Evolutionary conservation across 2,329 filamentous ascomycete genomes (phyloP), one percentile per base, ranked within the genome.

Genomic region (Penicillium sp.): DNA sequence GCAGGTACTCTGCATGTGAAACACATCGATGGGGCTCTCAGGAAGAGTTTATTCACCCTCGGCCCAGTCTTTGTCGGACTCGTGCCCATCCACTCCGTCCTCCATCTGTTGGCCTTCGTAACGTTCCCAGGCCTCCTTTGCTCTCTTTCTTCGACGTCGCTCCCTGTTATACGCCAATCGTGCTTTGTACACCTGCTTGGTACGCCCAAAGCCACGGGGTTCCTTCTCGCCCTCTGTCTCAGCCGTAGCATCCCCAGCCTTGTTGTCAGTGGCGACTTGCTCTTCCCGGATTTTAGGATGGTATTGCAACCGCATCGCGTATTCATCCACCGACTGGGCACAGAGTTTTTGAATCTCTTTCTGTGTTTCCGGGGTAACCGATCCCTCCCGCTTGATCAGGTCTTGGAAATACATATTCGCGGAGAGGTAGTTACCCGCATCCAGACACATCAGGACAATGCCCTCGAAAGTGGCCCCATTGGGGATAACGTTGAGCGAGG

Each of bases 391-490:
- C 32, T 63, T 61, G 6, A 61, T 49, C 47, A 73, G 57, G 46
- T 74, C 71, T 37, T 66, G 52, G 42, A 71, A 59, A 52, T 73
- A 74, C 55, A 65, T 66, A 50, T 64, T 66, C 1, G 65, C 70
- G 4, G 69, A 69, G 44, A 61, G 56, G 52, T 65, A 71, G 39
- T 67, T 70, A 5, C 57, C 60, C 7, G 60, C 54, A 6, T 71
- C 66, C 4, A 81, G 56, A 59, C 82, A 86, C 38, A 82, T 73
- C 10, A 82, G 64, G 13, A 86, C 77, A 9, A 87, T 69, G 4
- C 78, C 73, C 56, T 86, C 82, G 56, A 86, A 86, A 0, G 83
- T 86, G 15, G 77, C 56, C n/a, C 68, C 62, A 51, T 83, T 75
- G 0, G 84, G 81, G 13, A 71, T 59, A 25, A 86, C 67, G 6